phyloP scores from a whole-genome alignment of 1,284 basidiomycete species.

The Cystobasidiaceae sp. region DNA sequence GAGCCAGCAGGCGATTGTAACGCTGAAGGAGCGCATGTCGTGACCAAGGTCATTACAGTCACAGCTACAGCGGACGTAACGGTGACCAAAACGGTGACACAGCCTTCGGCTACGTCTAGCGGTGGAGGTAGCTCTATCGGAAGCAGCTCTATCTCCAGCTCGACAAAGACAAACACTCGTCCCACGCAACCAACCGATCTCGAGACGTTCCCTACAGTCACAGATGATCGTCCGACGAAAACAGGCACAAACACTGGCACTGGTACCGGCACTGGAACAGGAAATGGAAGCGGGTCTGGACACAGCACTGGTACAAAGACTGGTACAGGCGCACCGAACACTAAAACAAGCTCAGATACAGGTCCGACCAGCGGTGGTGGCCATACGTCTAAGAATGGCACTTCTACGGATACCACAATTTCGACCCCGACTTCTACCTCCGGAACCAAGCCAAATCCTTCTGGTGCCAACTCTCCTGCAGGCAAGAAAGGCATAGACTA shows the following conservation, averaged over 20 bases:
- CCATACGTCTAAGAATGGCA: neutral
- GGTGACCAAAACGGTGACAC: neutral
- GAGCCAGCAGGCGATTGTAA: too few species aligned
- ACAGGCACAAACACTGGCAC: neutral
- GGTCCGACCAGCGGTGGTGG: neutral
- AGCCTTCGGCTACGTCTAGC: neutral
- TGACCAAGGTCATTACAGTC: neutral
- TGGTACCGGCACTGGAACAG: neutral
- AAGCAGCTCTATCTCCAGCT: neutral
- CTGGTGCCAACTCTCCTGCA: neutral
- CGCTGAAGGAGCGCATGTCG: too few species aligned
- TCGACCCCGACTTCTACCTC: too few species aligned
- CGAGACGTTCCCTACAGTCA: too few species aligned
- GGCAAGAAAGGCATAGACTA: slow-evolving; percentile 15
- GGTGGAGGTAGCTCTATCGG: neutral
- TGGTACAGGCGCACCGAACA: neutral
- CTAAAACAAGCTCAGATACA: neutral
- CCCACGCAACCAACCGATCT: too few species aligned
- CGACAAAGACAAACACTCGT: too few species aligned
- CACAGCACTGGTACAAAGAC: neutral
- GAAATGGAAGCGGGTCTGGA: neutral
- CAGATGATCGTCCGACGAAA: neutral
- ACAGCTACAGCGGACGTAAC: neutral
- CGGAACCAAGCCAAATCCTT: neutral
- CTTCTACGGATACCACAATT: neutral